Evolutionary conservation across 2,329 filamentous ascomycete genomes (phyloP).

Genomic region (Orbilia oligospora): DNA sequence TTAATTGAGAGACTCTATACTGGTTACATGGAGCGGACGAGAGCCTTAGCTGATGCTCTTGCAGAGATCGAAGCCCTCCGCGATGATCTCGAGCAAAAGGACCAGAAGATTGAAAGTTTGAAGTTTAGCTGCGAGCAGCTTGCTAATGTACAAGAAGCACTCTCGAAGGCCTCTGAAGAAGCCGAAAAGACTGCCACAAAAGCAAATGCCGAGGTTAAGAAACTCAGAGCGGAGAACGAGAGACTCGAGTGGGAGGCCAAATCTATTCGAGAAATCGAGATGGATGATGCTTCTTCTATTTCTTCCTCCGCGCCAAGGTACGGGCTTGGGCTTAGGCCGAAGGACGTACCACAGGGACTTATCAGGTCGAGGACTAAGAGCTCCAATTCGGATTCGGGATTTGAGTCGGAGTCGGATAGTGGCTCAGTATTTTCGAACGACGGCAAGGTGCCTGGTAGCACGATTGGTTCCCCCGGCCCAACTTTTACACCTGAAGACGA

Average conservation of each 20-base stretch:
- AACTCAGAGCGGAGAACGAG: conserved; percentile 42
- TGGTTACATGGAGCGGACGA: conserved; percentile 44
- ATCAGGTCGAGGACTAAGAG: conserved; percentile 46
- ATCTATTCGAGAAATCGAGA: conserved; percentile 39
- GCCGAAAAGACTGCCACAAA: conserved; percentile 41
- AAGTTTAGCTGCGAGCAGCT: conserved; percentile 53
- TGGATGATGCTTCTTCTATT: conserved; percentile 43
- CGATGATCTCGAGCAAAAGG: conserved; percentile 54
- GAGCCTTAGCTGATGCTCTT: conserved; percentile 44
- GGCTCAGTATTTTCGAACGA: conserved; percentile 55
- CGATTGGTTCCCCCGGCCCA: conserved; percentile 28
- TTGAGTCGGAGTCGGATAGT: conserved; percentile 53
- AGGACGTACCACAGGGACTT: conserved; percentile 23
- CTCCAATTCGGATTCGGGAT: conserved; percentile 60
- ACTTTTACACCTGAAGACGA: conserved; percentile 45
- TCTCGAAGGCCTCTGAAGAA: conserved; percentile 55
- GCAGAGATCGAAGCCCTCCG: conserved; percentile 46
- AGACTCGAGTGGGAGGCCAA: conserved; percentile 47
- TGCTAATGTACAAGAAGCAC: conserved; percentile 52
- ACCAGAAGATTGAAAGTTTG: conserved; percentile 53
- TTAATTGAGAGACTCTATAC: conserved; percentile 45
- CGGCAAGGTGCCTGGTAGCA: conserved; percentile 10
- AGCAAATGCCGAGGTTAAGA: conserved; percentile 54
- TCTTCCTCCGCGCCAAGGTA: conserved; percentile 36
- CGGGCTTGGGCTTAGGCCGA: conserved; percentile 27